Evolutionary conservation across 257 asterid genomes (phyloP).

Genomic region (Eustoma russellianum): DNA sequence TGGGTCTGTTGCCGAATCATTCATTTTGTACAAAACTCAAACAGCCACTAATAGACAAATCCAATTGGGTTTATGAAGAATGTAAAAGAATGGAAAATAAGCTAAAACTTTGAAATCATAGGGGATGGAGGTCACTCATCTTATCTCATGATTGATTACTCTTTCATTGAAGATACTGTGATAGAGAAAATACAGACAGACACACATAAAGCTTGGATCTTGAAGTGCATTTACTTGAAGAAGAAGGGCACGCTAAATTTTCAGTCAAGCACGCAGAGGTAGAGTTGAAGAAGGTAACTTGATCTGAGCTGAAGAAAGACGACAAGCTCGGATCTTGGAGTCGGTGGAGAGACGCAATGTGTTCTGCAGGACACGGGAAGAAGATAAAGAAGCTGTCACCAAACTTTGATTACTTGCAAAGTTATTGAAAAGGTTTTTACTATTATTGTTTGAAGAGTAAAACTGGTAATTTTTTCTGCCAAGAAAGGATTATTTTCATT

Average conservation of each 20-base stretch:
- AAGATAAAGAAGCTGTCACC: too few species aligned
- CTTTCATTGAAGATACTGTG: conserved; percentile 12
- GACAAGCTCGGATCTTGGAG: conserved; percentile 31
- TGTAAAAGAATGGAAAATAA: not conserved
- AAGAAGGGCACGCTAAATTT: not conserved
- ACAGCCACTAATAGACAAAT: not conserved
- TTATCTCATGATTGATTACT: conserved; percentile 15
- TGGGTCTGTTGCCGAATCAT: conserved; percentile 63
- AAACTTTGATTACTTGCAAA: too few species aligned
- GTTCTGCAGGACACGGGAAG: too few species aligned
- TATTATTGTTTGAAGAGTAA: too few species aligned
- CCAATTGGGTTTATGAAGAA: too few species aligned
- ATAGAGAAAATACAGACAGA: conserved; percentile 3
- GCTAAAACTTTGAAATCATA: conserved; percentile 7
- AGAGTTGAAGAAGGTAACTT: not conserved
- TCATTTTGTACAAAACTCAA: conserved; percentile 34
- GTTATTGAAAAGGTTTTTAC: too few species aligned
- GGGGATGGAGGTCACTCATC: conserved; percentile 21
- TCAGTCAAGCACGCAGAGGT: not conserved
- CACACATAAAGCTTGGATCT: conserved; percentile 27
- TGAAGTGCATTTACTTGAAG: conserved; percentile 28
- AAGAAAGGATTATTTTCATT: too few species aligned
- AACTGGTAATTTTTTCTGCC: too few species aligned
- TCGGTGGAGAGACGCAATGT: too few species aligned
- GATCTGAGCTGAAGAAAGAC: not conserved